Evolutionary conservation across 495 filamentous ascomycete species (phyloP).

Genomic region (Cairneyella variabilis): DNA sequence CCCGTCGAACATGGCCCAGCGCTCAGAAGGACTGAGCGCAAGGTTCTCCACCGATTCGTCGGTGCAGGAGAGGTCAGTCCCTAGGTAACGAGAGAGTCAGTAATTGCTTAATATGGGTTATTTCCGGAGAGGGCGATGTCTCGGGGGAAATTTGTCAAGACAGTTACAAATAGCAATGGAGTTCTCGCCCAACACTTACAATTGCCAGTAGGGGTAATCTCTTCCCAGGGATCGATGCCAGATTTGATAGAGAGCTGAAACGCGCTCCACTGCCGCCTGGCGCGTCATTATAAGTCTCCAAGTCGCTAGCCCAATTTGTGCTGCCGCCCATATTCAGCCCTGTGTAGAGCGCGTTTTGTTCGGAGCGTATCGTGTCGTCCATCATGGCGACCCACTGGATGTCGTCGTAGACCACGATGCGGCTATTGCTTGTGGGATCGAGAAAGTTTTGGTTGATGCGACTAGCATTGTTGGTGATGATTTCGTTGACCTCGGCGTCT

Average conservation of each 20-base stretch:
- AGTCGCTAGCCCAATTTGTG: slow-evolving; percentile 36
- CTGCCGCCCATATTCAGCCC: slow-evolving; percentile 32
- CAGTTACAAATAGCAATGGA: background rate
- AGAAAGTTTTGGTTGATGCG: slow-evolving; percentile 3
- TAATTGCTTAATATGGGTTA: background rate
- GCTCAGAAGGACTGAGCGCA: too few species aligned
- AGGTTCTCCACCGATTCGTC: too few species aligned
- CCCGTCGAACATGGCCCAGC: too few species aligned
- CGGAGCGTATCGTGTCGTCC: slow-evolving; percentile 24
- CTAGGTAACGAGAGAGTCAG: background rate
- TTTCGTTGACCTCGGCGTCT: slow-evolving; percentile 32
- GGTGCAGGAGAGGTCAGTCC: too few species aligned
- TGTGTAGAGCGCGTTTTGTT: slow-evolving; percentile 26
- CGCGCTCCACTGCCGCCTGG: too few species aligned
- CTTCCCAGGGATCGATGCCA: too few species aligned
- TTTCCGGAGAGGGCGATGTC: background rate
- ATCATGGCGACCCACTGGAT: slow-evolving; percentile 37
- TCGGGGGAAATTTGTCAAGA: background rate
- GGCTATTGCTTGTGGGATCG: slow-evolving; percentile 24
- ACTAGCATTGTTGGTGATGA: slow-evolving; percentile 21
- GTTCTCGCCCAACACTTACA: background rate
- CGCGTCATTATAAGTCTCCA: slow-evolving; percentile 9
- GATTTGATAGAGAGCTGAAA: too few species aligned
- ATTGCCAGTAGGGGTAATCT: too few species aligned
- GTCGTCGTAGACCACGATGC: slow-evolving; percentile 34